phyloP scores from a whole-genome alignment of 1,284 basidiomycete species.

The Ustilago xerochloae region DNA sequence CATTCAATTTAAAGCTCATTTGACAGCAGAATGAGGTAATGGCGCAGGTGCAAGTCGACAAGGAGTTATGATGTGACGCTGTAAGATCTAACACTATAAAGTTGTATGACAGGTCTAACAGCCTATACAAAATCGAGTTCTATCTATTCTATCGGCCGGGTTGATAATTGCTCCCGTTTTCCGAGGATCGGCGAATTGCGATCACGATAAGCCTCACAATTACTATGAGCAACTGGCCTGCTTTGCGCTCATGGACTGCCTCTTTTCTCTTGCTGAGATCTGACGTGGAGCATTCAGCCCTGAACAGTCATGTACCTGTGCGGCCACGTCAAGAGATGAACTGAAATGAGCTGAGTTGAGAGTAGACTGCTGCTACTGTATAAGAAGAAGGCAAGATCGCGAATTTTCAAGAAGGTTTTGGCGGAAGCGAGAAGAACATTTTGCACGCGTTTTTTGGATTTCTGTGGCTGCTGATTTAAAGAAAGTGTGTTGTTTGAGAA shows the following conservation, averaged over 20 bases:
- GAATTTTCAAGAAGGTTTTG: slow-evolving; percentile 41
- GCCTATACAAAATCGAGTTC: not conserved
- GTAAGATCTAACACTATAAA: not conserved
- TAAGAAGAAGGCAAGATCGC: slow-evolving; percentile 3
- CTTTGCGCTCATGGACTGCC: no score
- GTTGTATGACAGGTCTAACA: not conserved
- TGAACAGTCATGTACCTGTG: no score
- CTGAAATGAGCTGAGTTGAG: not conserved
- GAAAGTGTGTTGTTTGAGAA: slow-evolving; percentile 29
- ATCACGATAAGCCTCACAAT: not conserved
- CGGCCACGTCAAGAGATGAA: not conserved
- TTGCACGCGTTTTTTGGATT: not conserved
- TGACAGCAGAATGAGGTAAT: slow-evolving; percentile 25
- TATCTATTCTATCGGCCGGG: not conserved
- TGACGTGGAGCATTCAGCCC: not conserved
- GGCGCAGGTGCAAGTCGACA: slow-evolving; percentile 5
- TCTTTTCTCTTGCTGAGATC: no score
- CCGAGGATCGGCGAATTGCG: not conserved
- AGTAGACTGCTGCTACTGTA: no score
- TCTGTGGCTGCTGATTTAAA: not conserved
- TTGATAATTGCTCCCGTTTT: not conserved
- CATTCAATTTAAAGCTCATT: slow-evolving; percentile 1
- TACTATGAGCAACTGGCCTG: not conserved
- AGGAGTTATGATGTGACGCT: not conserved
- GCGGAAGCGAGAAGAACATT: slow-evolving; percentile 46